Base-by-base conservation (phyloP, 2,329 filamentous ascomycete genomes). In the Aureobasidium sp. region DNA sequence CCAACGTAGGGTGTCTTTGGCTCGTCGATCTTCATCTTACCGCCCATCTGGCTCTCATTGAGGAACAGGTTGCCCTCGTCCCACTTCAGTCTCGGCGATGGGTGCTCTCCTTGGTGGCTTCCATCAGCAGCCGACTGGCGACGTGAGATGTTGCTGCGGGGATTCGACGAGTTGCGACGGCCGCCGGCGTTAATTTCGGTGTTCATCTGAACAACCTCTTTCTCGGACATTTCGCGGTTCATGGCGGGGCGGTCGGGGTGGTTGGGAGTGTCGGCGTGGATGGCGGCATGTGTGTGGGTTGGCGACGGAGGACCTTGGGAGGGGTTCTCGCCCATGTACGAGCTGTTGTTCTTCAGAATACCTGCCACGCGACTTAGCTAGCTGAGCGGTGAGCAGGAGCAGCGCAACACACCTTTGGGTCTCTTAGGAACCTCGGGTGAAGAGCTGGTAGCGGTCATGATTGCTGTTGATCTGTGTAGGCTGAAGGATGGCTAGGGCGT, bases 21-120 rank as follows among this genome's bases (percentile, higher is more conserved):
- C 79, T 99, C 94, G 68, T 91, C 90, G 67, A 99, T 99, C 82
- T 97, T 99, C 94, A 99, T 99, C 63, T 92, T 97, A 65, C 89
- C 88, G 64, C 87, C 91, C 76, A 90, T 92, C 76, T 97, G 91
- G 76, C 97, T 93, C 78, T 99, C 94, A 8, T 94, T 94, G 59
- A 99, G 83, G 77, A 97, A 99, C 36, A 99, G 83, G 73, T 99
- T 99, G 49, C 90, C 94, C 79, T 99, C 94, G 75, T 99, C 94
- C 94, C 94, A 99, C 78, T 97, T 96, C 68, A 99, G 82, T 65
- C 91, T 87, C 66, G 89, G 88, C 63, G 84, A 87, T 62, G 80
- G 81, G 53, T 85, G 82, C 56, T 85, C 82, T 20, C 79, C 74
- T 45, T 82, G 79, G 49, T 78, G 75, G 37, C 22, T 45, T 29